Evolutionary conservation across 2,329 filamentous ascomycete species (phyloP).

Genomic region (Aspergillus calidoustus): DNA sequence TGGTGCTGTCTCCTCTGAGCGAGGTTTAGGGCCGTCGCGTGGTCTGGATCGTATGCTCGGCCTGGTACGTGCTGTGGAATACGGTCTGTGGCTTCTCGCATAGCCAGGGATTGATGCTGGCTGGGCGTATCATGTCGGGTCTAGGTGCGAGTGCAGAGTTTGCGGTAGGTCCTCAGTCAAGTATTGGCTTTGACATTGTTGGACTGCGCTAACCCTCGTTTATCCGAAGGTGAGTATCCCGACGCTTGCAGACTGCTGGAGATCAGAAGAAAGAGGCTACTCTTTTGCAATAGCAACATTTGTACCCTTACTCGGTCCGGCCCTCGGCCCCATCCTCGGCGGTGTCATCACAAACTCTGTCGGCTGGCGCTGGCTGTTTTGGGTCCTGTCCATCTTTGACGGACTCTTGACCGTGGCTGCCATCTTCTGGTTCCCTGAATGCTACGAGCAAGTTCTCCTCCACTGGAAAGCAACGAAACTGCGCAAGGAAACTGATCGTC

Average conservation of each 20-base stretch:
- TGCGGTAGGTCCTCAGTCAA: neutral
- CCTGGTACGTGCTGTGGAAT: neutral
- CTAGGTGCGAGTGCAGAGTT: neutral
- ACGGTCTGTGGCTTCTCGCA: neutral
- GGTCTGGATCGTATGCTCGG: neutral
- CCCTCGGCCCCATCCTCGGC: neutral
- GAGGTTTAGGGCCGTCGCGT: neutral
- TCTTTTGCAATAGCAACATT: neutral
- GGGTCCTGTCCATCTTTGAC: neutral
- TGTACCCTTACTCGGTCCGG: neutral
- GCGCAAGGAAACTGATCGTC: too few relatives aligned
- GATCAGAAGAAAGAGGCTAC: neutral
- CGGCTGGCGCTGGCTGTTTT: neutral
- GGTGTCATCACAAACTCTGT: neutral
- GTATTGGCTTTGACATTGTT: neutral
- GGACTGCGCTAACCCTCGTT: neutral
- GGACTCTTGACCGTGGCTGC: neutral
- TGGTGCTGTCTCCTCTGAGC: neutral
- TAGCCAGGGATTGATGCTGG: neutral
- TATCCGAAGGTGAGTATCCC: neutral
- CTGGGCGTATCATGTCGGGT: neutral
- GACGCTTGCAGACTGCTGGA: neutral
- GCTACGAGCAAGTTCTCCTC: too few relatives aligned
- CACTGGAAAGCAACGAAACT: too few relatives aligned
- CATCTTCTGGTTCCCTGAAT: too few relatives aligned